phyloP scores from a whole-genome alignment of 2,329 filamentous ascomycete genomes.

The Botrytis pseudocinerea region DNA sequence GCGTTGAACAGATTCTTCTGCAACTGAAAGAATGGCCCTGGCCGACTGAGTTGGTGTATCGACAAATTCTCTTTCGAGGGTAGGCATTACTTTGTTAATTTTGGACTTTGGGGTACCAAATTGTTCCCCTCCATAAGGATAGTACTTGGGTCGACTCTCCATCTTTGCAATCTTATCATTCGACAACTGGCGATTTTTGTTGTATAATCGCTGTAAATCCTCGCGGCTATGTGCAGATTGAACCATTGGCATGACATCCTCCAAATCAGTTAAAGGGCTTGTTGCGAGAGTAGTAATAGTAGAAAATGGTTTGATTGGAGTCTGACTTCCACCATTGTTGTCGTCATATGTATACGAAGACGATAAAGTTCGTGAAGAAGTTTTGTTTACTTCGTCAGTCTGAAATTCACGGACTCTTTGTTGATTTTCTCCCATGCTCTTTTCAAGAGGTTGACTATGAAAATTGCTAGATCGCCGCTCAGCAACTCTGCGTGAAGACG shows the following conservation, averaged over 20 bases:
- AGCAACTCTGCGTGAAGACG: conserved; percentile 12
- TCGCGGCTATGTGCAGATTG: conserved; percentile 11
- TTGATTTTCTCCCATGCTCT: neutral
- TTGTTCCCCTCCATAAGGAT: neutral
- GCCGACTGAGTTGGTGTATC: neutral
- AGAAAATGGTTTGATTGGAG: conserved; percentile 21
- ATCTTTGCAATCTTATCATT: neutral
- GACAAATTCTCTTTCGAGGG: neutral
- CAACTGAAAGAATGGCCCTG: neutral
- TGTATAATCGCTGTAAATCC: conserved; percentile 16
- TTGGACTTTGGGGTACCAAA: conserved; percentile 4
- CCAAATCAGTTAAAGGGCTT: conserved; percentile 21
- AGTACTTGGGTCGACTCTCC: conserved; percentile 9
- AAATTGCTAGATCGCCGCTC: conserved; percentile 5
- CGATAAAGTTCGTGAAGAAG: neutral
- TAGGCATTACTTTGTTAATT: neutral
- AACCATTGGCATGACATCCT: conserved; percentile 9
- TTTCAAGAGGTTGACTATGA: neutral
- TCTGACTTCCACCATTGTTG: neutral
- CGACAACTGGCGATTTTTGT: neutral
- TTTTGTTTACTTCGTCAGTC: neutral
- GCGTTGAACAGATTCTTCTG: conserved; percentile 19
- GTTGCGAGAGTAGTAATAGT: conserved; percentile 4
- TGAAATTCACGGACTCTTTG: neutral
- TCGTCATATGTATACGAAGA: neutral